Percentiles rank a stretch among this genome's conserved stretches.
Conservation (phyloP, 1,284 basidiomycete genomes). For the Ganoderma sinense region DNA sequence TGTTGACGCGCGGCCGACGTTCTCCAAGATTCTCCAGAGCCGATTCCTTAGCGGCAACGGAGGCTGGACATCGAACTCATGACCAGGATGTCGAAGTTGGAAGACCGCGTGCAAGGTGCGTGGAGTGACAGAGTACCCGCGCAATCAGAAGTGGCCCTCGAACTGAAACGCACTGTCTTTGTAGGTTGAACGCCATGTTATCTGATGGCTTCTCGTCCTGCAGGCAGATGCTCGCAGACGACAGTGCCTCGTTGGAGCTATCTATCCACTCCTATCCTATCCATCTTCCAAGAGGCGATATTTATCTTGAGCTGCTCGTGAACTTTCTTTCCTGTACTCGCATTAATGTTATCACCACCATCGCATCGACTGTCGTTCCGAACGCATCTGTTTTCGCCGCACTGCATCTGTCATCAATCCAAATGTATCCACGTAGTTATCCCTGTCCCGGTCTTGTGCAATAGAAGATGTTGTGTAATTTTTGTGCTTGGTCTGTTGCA, state of each 20-base stretch:
- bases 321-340: constrained; percentile 23
- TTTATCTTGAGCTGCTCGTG: constrained; percentile 32
- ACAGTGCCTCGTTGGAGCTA: constrained; percentile 27
- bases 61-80: constrained; percentile 59
- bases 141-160: constrained; percentile 29
- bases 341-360: constrained; percentile 31
- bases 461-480: constrained; percentile 27
- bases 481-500: constrained; percentile 2
- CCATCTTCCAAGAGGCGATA: constrained; percentile 28
- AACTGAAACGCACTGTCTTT: constrained; percentile 24
- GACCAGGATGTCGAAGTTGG: constrained; percentile 17
- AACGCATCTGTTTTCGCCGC: constrained; percentile 20
- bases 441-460: constrained; percentile 20
- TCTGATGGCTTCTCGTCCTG: constrained; percentile 37
- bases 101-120: constrained; percentile 32
- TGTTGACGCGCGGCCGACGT: constrained; percentile 77
- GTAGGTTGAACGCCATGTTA: constrained; percentile 35
- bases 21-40: constrained; percentile 80
- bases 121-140: constrained; percentile 22
- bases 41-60: constrained; percentile 77
- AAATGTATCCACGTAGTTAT: constrained; percentile 31
- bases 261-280: constrained; percentile 24
- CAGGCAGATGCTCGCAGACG: constrained; percentile 19
- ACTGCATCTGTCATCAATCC: constrained; percentile 24
- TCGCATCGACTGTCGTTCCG: constrained; percentile 25